Conservation (phyloP, 1,139 yeast genomes). For the Zygosaccharomyces sapae region DNA sequence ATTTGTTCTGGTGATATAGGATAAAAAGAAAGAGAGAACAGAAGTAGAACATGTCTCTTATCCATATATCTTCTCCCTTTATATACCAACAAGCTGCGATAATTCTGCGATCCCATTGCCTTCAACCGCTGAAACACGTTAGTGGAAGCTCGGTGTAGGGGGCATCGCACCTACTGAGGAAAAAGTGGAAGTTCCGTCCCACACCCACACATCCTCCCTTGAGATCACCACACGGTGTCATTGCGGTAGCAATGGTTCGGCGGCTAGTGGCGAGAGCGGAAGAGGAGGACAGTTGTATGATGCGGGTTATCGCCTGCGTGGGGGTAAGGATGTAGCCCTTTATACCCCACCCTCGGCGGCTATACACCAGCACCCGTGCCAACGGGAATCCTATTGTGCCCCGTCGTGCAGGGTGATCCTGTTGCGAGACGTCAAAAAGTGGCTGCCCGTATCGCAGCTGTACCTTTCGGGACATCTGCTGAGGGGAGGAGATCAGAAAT, state of each 20-base stretch:
- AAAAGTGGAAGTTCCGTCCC: not conserved
- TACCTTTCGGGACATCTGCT: not conserved
- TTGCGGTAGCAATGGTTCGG: not conserved
- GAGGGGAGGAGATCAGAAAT: not conserved
- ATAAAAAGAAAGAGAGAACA: constrained; percentile 2
- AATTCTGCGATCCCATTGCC: not conserved
- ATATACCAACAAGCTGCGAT: constrained; percentile 1
- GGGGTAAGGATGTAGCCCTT: not conserved
- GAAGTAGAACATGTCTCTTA: not conserved
- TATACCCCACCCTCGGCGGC: not conserved
- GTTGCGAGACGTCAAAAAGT: not conserved
- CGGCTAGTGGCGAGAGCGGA: constrained; percentile 2
- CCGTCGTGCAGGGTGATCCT: not conserved
- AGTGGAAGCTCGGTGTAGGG: too few relatives aligned
- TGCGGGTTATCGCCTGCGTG: not conserved
- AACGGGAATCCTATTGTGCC: not conserved
- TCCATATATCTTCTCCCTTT: not conserved
- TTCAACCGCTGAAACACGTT: too few relatives aligned
- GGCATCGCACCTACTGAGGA: too few relatives aligned
- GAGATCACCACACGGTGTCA: not conserved
- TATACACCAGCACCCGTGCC: not conserved
- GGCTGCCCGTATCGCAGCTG: too few relatives aligned
- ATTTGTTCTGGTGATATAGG: constrained; percentile 16
- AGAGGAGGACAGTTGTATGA: not conserved
- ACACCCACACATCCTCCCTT: not conserved